These are phyloP conservation scores for Paecilomyces fulvus DNA, from an alignment of 2,329 filamentous ascomycete species.

Conservation along the genomic window DNA sequence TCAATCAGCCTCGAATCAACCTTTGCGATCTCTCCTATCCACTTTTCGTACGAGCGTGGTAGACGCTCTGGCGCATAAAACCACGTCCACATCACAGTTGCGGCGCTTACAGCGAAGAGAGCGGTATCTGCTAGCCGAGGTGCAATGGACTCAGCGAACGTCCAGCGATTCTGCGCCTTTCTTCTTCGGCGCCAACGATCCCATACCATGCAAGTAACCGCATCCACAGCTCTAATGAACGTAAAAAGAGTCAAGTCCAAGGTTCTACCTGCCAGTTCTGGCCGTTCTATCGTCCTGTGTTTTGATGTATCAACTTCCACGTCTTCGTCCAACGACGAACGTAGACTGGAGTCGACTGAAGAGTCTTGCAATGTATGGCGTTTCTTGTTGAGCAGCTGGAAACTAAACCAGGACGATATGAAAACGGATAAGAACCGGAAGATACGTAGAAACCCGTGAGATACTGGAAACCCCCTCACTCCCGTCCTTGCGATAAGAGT, in stretches of 20 bases:
- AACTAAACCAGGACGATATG: constrained; percentile 42
- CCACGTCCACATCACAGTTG: constrained; percentile 83
- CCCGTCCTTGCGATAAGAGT: constrained; percentile 13
- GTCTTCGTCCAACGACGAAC: constrained; percentile 3
- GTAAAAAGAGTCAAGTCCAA: constrained; percentile 78
- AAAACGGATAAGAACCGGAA: constrained; percentile 38
- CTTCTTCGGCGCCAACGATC: constrained; percentile 34
- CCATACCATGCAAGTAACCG: constrained; percentile 61
- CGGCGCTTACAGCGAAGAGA: constrained; percentile 63
- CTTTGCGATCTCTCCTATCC: constrained; percentile 70
- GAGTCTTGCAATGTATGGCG: constrained; percentile 13
- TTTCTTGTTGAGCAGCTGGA: constrained; percentile 39
- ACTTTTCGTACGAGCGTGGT: constrained; percentile 66
- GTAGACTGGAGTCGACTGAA: constrained; percentile 4
- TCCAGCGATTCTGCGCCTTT: constrained; percentile 20
- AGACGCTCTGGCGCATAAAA: constrained; percentile 66
- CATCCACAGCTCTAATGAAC: constrained; percentile 61
- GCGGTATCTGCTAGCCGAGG: constrained; percentile 52
- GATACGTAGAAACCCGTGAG: constrained; percentile 13
- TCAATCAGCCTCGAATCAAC: constrained; percentile 68
- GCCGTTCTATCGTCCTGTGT: constrained; percentile 10
- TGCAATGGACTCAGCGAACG: constrained; percentile 32
- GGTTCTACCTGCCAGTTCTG: constrained; percentile 57
- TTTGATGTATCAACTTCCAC: neutral
- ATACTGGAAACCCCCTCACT: constrained; percentile 9